Evolutionary conservation across 2,329 filamentous ascomycete species (phyloP).

Genomic region (Nemania abortiva): DNA sequence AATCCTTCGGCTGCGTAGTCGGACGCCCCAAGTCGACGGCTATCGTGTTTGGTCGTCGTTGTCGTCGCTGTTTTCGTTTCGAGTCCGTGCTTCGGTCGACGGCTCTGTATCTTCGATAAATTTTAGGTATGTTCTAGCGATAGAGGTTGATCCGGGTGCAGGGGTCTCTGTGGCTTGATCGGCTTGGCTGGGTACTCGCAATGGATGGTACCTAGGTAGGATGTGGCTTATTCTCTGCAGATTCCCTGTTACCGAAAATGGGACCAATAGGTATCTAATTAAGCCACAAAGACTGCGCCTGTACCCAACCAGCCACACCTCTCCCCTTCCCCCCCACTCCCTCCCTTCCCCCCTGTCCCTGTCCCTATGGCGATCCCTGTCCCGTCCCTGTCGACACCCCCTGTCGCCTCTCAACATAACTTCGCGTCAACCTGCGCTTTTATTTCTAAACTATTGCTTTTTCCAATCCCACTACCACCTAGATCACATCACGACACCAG

Average conservation of each 20-base stretch:
- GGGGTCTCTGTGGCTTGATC: constrained; percentile 33
- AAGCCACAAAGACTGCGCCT: too few species aligned
- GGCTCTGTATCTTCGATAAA: constrained; percentile 22
- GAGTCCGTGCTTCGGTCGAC: not conserved
- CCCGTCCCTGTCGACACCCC: too few species aligned
- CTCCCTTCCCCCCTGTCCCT: not conserved
- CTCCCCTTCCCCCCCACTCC: too few species aligned
- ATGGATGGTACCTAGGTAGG: too few species aligned
- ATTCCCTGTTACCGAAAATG: too few species aligned
- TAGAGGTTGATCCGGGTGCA: constrained; percentile 32
- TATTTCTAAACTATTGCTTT: constrained; percentile 12
- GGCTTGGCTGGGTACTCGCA: not conserved
- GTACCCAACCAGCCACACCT: too few species aligned
- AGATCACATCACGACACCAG: constrained; percentile 21
- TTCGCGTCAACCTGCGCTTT: constrained; percentile 11
- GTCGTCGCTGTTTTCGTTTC: constrained; percentile 17
- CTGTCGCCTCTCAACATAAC: too few species aligned
- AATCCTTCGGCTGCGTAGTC: constrained; percentile 21
- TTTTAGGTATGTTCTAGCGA: constrained; percentile 19
- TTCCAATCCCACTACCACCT: constrained; percentile 8
- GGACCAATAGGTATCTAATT: too few species aligned
- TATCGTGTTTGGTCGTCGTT: constrained; percentile 17
- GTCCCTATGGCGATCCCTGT: too few species aligned
- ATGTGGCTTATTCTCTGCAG: not conserved
- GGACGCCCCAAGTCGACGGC: constrained; percentile 9